Conservation (phyloP, 208 protist genomes). For the Leptomonas seymouri region DNA sequence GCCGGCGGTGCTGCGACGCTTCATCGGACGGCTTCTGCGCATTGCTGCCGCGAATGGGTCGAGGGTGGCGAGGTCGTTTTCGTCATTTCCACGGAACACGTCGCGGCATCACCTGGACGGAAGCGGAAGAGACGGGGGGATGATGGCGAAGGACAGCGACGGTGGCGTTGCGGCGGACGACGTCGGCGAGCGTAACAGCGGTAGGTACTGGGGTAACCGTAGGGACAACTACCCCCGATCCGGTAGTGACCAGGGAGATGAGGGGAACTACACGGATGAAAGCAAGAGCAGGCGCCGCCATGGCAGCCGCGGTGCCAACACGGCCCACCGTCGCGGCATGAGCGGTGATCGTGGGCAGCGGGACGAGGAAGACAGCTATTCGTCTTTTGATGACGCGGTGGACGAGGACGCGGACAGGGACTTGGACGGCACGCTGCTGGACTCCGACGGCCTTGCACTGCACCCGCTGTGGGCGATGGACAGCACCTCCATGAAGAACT, state of each 20-base stretch:
- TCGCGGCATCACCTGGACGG: conserved; percentile 13
- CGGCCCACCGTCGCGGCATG: neutral
- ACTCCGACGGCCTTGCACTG: conserved; percentile 44
- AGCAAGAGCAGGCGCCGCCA: neutral
- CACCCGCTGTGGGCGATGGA: conserved; percentile 62
- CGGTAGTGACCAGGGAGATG: conserved; percentile 10
- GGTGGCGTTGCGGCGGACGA: neutral
- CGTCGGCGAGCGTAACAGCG: neutral
- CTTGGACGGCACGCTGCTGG: conserved; percentile 21
- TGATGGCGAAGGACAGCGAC: neutral
- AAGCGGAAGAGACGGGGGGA: neutral
- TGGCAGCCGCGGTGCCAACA: neutral
- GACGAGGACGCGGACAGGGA: neutral
- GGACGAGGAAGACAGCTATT: neutral
- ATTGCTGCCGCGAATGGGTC: conserved; percentile 21
- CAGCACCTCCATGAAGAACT: conserved; percentile 56
- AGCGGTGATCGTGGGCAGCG: neutral
- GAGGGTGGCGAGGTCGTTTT: neutral
- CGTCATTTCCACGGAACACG: conserved; percentile 3
- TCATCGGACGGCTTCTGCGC: conserved; percentile 35
- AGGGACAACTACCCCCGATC: neutral
- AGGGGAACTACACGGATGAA: neutral
- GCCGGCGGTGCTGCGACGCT: conserved; percentile 35
- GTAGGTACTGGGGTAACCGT: neutral
- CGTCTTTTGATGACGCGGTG: neutral